Conservation (phyloP, 306 rosid species). For the Trichosanthes cucumerina region DNA sequence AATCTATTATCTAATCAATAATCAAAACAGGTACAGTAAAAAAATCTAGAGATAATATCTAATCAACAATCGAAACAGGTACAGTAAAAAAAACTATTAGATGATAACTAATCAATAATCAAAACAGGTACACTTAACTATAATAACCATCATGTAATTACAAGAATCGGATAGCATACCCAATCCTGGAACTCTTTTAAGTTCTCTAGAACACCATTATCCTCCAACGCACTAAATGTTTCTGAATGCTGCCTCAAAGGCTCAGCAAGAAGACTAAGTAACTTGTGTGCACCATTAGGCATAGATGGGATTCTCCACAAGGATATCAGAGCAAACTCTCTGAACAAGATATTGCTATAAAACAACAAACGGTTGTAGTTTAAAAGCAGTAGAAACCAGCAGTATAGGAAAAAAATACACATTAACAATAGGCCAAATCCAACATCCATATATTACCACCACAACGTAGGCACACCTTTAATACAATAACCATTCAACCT, state of each 20-base stretch:
- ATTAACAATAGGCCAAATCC: background rate
- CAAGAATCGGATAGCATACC: conserved; percentile 33
- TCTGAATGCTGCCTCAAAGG: conserved; percentile 88
- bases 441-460: conserved; percentile 1
- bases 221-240: conserved; percentile 44
- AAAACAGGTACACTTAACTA: background rate
- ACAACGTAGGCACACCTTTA: background rate
- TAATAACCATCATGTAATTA: background rate
- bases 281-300: conserved; percentile 87
- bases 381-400: conserved; percentile 8
- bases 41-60: conserved; percentile 5
- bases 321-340: conserved; percentile 93
- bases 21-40: conserved; percentile 1
- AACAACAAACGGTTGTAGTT: conserved; percentile 13
- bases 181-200: conserved; percentile 90
- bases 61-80: conserved; percentile 9
- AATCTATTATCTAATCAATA: conserved; percentile 9
- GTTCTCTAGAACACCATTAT: conserved; percentile 45
- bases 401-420: background rate
- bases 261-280: conserved; percentile 88
- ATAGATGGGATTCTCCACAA: conserved; percentile 96
- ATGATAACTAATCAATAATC: conserved; percentile 13
- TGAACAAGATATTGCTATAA: conserved; percentile 72
- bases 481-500: background rate
- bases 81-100: background rate